Percentiles rank a stretch among this genome's conserved stretches.
These are phyloP conservation scores for Nothophytophthora sp. DNA, from an alignment of 352 stramenopile genomes.

Conservation along the genomic window DNA sequence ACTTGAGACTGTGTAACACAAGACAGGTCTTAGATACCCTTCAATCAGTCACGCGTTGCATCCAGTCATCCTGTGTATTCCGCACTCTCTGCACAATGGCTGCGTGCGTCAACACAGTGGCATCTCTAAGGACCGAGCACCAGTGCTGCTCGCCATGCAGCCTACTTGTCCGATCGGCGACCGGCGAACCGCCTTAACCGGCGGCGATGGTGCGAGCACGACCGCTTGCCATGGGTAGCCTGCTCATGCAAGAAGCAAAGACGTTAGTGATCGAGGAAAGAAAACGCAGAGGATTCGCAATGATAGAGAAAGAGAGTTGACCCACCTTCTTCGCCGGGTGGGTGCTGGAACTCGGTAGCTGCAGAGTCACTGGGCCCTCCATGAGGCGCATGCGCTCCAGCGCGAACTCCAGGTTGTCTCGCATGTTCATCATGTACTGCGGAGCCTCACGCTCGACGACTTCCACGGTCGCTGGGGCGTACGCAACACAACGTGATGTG, in stretches of 20 bases:
- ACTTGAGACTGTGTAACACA: too few relatives aligned
- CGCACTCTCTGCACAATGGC: too few relatives aligned
- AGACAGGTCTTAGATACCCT: background rate
- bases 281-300: too few relatives aligned
- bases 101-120: background rate
- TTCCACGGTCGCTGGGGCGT: constrained; percentile 13
- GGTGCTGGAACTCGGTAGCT: constrained; percentile 50
- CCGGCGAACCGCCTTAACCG: constrained; percentile 46
- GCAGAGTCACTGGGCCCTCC: constrained; percentile 33
- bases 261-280: too few relatives aligned
- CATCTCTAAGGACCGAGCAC: background rate
- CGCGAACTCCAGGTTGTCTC: constrained; percentile 56
- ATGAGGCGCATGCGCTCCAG: constrained; percentile 56
- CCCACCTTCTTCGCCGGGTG: constrained; percentile 48
- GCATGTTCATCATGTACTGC: constrained; percentile 56
- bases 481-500: constrained; percentile 5
- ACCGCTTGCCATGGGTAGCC: constrained; percentile 54
- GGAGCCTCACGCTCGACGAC: constrained; percentile 24
- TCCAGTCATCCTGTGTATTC: constrained; percentile 11
- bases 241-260: constrained; percentile 3
- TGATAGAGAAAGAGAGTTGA: too few relatives aligned
- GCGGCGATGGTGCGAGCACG: constrained; percentile 52
- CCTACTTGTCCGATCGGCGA: constrained; percentile 22
- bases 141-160: background rate
- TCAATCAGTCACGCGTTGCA: constrained; percentile 8